These are phyloP conservation scores for Bifiguratus adelaidae DNA, from an alignment of 192 early-diverging fungal species.

Conservation along the genomic window DNA sequence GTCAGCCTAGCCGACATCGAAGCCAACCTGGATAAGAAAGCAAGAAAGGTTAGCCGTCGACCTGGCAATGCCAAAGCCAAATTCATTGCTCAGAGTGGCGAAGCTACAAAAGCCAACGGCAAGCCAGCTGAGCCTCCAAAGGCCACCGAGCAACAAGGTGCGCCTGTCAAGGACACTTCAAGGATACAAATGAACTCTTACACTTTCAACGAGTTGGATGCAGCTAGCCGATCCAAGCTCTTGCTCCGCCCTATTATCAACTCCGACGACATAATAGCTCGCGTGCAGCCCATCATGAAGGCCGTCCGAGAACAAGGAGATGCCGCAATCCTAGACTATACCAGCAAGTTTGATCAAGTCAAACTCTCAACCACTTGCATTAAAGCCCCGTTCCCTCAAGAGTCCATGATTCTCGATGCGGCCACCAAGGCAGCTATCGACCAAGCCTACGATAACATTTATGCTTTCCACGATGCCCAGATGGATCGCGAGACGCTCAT, in stretches of 20 bases:
- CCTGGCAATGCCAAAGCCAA: slow-evolving; percentile 92
- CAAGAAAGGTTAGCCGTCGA: slow-evolving; percentile 76
- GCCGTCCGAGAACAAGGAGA: slow-evolving; percentile 79
- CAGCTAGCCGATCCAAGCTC: slow-evolving; percentile 42
- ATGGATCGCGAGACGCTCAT: slow-evolving; percentile 50
- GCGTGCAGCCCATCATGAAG: slow-evolving; percentile 86
- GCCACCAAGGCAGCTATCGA: slow-evolving; percentile 79
- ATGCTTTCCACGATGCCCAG: slow-evolving; percentile 91
- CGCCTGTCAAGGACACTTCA: no score
- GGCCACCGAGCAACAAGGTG: no score
- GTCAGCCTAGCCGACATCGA: slow-evolving; percentile 83
- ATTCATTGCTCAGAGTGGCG: slow-evolving; percentile 23
- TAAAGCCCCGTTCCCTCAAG: slow-evolving; percentile 71
- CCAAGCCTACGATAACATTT: slow-evolving; percentile 88
- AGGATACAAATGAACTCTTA: slow-evolving; percentile 71
- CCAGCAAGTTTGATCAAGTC: slow-evolving; percentile 86
- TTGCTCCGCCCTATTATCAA: slow-evolving; percentile 88
- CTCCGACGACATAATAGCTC: slow-evolving; percentile 75
- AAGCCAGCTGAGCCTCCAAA: slow-evolving; percentile 21
- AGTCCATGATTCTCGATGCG: slow-evolving; percentile 41
- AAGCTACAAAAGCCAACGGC: slow-evolving; percentile 5
- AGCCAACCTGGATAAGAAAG: slow-evolving; percentile 68
- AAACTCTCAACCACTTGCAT: slow-evolving; percentile 59
- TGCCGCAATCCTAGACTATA: slow-evolving; percentile 71
- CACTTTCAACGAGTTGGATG: slow-evolving; percentile 32